Evolutionary conservation across 73 alveolate species (phyloP).

Genomic region (Loxodes magnus): DNA sequence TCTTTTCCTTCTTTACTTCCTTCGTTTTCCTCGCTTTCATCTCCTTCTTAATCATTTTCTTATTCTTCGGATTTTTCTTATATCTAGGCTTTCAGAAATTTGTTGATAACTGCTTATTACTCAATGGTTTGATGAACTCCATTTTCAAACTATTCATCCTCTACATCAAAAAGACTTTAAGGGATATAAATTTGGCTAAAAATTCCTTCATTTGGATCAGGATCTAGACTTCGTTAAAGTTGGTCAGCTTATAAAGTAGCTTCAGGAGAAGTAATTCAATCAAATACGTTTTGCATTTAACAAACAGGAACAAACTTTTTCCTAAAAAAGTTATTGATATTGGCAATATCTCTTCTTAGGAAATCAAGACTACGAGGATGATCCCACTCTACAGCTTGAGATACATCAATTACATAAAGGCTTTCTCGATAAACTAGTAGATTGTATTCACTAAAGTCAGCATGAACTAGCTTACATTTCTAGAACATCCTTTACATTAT

Average conservation of each 20-base stretch:
- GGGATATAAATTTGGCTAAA: conserved; percentile 54
- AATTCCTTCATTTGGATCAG: conserved; percentile 20
- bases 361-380: conserved; percentile 98
- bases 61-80: conserved; percentile 39
- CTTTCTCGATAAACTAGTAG: conserved; percentile 70
- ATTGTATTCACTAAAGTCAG: conserved; percentile 98
- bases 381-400: conserved; percentile 97
- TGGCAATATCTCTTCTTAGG: conserved; percentile 95
- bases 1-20: conserved; percentile 32
- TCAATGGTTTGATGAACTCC: conserved; percentile 22
- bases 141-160: not conserved
- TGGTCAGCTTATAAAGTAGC: conserved; percentile 1
- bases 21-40: conserved; percentile 34
- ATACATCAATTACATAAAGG: conserved; percentile 94
- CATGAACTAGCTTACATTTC: conserved; percentile 96
- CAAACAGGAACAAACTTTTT: conserved; percentile 16
- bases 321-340: conserved; percentile 80
- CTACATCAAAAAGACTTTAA: conserved; percentile 41
- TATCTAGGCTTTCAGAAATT: conserved; percentile 12
- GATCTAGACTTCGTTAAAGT: conserved; percentile 13
- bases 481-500: conserved; percentile 83
- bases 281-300: conserved; percentile 39
- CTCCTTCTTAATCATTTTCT: conserved; percentile 49
- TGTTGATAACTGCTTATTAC: not conserved
- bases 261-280: conserved; percentile 59